These are phyloP conservation scores for Gastrolobium villosum DNA, from an alignment of 306 rosid genomes.

Conservation along the genomic window DNA sequence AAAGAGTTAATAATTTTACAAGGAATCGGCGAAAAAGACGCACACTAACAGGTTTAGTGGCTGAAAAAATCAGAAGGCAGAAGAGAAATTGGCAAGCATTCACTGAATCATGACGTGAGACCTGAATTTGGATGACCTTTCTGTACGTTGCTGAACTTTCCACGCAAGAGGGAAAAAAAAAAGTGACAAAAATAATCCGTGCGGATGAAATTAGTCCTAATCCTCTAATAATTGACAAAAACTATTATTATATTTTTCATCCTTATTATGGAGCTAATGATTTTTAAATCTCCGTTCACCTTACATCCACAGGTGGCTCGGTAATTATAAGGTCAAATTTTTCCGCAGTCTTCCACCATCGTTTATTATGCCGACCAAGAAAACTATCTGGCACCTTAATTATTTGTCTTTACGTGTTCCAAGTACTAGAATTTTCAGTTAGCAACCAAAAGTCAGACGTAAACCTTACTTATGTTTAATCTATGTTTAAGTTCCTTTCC, in stretches of 20 bases:
- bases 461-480: constrained; percentile 40
- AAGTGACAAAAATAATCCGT: background rate
- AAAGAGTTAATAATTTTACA: constrained; percentile 36
- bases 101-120: constrained; percentile 38
- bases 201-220: constrained; percentile 1
- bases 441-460: constrained; percentile 47
- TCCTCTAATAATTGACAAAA: background rate
- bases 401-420: constrained; percentile 48
- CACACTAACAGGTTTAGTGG: constrained; percentile 13
- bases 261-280: constrained; percentile 6
- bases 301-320: constrained; percentile 21
- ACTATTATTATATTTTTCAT: background rate
- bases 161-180: background rate
- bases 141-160: constrained; percentile 38
- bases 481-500: constrained; percentile 32
- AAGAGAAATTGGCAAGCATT: constrained; percentile 45
- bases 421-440: constrained; percentile 48
- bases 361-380: constrained; percentile 42
- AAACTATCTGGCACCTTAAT: constrained; percentile 50
- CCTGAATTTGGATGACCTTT: constrained; percentile 1
- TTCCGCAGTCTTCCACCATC: constrained; percentile 42
- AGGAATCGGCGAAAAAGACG: constrained; percentile 43
- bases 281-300: constrained; percentile 6
- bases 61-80: background rate
- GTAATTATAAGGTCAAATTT: constrained; percentile 40